Conservation (phyloP, 768 basidiomycete genomes). For the Antrodiella citrinella region DNA sequence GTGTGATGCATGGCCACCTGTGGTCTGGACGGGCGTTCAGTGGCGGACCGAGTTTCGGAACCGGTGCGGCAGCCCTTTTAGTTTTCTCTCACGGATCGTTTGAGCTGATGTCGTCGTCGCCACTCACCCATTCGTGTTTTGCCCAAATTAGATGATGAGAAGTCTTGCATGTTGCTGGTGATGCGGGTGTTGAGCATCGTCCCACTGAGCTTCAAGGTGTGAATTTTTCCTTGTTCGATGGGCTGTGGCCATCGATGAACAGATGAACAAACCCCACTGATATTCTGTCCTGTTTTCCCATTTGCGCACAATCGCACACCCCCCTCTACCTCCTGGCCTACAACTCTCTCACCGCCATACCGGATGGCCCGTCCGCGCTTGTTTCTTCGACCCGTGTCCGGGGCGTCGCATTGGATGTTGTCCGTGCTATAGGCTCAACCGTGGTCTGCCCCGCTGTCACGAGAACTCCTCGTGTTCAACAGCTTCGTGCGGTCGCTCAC, state of each 20-base stretch:
- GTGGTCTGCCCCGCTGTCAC: slow-evolving; percentile 95
- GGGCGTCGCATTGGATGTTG: neutral
- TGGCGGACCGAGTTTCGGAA: slow-evolving; percentile 93
- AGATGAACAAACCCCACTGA: too few relatives aligned
- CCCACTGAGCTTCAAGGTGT: slow-evolving; percentile 87
- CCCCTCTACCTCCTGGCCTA: neutral
- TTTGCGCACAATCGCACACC: neutral
- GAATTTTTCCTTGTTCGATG: too few relatives aligned
- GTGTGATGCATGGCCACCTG: slow-evolving; percentile 90
- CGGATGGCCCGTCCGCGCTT: neutral
- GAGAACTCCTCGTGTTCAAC: slow-evolving; percentile 96
- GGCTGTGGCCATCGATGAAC: neutral
- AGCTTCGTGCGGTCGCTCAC: slow-evolving; percentile 91
- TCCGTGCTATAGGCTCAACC: slow-evolving; percentile 78
- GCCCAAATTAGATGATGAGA: slow-evolving; percentile 91
- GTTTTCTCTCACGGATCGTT: slow-evolving; percentile 24
- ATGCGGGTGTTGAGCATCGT: slow-evolving; percentile 96
- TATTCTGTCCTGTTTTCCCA: neutral
- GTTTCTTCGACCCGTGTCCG: neutral
- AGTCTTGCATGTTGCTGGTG: slow-evolving; percentile 88
- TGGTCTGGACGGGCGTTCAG: slow-evolving; percentile 87
- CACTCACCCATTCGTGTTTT: slow-evolving; percentile 7
- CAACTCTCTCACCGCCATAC: neutral
- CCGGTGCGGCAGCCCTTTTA: slow-evolving; percentile 41
- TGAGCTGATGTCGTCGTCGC: slow-evolving; percentile 13